A percentile compares a stretch with the other conserved stretches of the same genome.
These are phyloP conservation scores for Plenodomus biglobosus DNA, from an alignment of 2,329 filamentous ascomycete species.

Conservation along the genomic window DNA sequence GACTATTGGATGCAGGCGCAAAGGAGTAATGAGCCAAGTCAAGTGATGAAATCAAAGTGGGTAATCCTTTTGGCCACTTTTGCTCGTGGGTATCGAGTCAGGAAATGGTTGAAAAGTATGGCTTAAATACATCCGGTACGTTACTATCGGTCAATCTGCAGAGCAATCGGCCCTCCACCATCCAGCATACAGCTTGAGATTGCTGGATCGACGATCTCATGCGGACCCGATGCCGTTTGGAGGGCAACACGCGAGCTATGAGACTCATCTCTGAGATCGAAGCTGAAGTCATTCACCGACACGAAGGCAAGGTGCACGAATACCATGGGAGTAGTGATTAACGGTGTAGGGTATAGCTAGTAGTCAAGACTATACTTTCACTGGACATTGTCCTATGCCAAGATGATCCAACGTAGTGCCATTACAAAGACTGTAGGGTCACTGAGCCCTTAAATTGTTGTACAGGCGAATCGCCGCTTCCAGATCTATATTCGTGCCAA, in stretches of 20 bases:
- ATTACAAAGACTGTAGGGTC: background rate
- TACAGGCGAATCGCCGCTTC: background rate
- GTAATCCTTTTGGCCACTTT: background rate
- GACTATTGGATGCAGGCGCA: no score
- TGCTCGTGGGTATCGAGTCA: background rate
- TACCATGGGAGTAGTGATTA: background rate
- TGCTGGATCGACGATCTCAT: background rate
- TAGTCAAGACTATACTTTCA: background rate
- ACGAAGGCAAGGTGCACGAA: background rate
- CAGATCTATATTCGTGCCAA: background rate
- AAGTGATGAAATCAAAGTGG: background rate
- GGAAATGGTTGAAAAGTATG: background rate
- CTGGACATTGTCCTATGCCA: background rate
- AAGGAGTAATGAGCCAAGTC: no score
- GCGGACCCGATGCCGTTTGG: background rate
- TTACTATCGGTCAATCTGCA: background rate
- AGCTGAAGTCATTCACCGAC: background rate
- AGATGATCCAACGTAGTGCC: background rate
- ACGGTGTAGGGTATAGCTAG: background rate
- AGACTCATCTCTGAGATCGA: background rate
- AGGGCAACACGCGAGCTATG: background rate
- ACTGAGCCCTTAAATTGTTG: background rate
- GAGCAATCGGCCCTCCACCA: background rate
- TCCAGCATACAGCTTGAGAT: background rate
- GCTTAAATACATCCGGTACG: background rate